Evolutionary conservation across 1,284 basidiomycete species (phyloP).

Genomic region (Papiliotrema terrestris): DNA sequence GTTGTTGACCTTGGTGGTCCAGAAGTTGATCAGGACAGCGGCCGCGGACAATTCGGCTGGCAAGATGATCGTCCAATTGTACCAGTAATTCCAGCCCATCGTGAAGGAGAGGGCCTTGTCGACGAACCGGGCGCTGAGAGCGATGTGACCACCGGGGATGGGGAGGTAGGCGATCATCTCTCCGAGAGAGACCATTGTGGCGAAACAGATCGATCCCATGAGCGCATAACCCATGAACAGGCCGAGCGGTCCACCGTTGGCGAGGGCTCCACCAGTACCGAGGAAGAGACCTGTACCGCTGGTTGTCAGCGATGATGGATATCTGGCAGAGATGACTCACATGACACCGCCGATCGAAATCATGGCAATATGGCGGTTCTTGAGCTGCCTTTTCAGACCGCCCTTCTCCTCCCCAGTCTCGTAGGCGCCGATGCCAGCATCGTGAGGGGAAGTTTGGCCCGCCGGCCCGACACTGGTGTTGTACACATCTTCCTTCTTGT

Average conservation of each 20-base stretch:
- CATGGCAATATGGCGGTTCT: constrained; percentile 33
- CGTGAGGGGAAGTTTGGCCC: neutral
- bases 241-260: constrained; percentile 53
- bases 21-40: constrained; percentile 31
- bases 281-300: constrained; percentile 51
- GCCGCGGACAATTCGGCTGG: constrained; percentile 2
- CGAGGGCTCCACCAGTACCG: constrained; percentile 52
- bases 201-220: constrained; percentile 45
- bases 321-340: constrained; percentile 7
- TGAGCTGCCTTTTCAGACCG: constrained; percentile 23
- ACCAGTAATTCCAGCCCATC: constrained; percentile 8
- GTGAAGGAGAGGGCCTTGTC: constrained; percentile 54
- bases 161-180: constrained; percentile 51
- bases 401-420: neutral
- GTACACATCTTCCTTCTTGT: constrained; percentile 2
- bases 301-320: constrained; percentile 1
- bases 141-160: constrained; percentile 45
- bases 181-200: constrained; percentile 48
- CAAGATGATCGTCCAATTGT: constrained; percentile 8
- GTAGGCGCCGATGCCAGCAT: neutral
- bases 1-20: constrained; percentile 33
- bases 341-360: constrained; percentile 29
- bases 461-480: neutral
- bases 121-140: constrained; percentile 52
- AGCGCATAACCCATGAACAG: constrained; percentile 46